These are phyloP conservation scores for Hippophae tibetana DNA, from an alignment of 306 rosid genomes.

Conservation along the genomic window DNA sequence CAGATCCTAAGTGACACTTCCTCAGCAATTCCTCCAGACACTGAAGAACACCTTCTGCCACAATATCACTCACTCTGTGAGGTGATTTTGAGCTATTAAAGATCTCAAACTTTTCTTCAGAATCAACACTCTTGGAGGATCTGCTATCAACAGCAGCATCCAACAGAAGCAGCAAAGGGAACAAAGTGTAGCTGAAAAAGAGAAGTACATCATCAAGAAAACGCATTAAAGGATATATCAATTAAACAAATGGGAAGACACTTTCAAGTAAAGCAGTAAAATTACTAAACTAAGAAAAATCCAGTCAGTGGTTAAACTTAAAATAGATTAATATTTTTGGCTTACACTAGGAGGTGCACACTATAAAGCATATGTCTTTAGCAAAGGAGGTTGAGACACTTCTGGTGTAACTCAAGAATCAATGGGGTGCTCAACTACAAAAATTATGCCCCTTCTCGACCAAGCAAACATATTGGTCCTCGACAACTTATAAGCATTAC, in stretches of 20 bases:
- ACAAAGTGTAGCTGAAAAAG: conserved; percentile 56
- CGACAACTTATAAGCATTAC: not conserved
- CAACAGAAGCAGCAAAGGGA: conserved; percentile 73
- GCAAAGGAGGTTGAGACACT: not conserved
- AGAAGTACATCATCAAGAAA: not conserved
- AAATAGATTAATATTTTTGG: not conserved
- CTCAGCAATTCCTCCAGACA: conserved; percentile 78
- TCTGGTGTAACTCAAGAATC: not conserved
- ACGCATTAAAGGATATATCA: not conserved
- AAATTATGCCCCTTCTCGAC: not conserved
- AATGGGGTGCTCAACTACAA: not conserved
- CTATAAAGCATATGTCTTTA: not conserved
- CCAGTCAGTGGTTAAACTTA: not conserved
- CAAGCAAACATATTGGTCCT: not conserved
- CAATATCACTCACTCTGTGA: conserved; percentile 48
- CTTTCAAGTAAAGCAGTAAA: not conserved
- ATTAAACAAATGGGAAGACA: not conserved
- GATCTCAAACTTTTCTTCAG: conserved; percentile 29
- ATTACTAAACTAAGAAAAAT: not conserved
- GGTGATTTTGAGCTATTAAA: conserved; percentile 24
- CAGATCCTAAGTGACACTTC: conserved; percentile 71
- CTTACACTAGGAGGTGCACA: not conserved
- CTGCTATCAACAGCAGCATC: conserved; percentile 73
- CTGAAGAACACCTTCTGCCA: conserved; percentile 79
- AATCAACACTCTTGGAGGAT: conserved; percentile 42